phyloP scores from a whole-genome alignment of 768 basidiomycete genomes.

The Leccinum subtestaceum region DNA sequence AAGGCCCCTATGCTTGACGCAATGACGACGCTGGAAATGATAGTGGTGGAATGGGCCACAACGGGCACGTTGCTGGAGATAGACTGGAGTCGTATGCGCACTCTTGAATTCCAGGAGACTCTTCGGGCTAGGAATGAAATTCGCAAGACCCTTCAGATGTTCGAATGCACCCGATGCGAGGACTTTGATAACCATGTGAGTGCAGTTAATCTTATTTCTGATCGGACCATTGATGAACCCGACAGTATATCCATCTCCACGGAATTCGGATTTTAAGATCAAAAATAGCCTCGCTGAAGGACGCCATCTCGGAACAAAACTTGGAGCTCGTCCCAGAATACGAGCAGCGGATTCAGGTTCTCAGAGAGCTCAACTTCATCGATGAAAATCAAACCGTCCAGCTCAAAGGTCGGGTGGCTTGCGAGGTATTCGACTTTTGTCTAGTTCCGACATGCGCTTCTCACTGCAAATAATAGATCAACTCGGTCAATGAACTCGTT shows the following conservation, averaged over 20 bases:
- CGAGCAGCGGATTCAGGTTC: conserved; percentile 87
- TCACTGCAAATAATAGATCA: conserved; percentile 61
- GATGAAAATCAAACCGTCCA: conserved; percentile 94
- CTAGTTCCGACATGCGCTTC: background rate
- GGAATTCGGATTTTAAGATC: conserved; percentile 68
- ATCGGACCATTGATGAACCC: conserved; percentile 9
- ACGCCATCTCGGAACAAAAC: conserved; percentile 93
- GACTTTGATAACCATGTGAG: conserved; percentile 77
- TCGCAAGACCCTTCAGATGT: conserved; percentile 39
- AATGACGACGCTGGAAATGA: conserved; percentile 44
- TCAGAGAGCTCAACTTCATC: conserved; percentile 90
- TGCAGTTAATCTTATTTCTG: conserved; percentile 11
- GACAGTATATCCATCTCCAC: conserved; percentile 76
- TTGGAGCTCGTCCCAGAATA: conserved; percentile 96
- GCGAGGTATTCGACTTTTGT: conserved; percentile 61
- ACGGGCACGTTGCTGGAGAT: conserved; percentile 59
- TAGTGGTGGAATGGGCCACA: conserved; percentile 59
- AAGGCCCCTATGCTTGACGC: conserved; percentile 62
- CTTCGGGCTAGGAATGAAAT: conserved; percentile 58
- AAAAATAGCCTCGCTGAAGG: conserved; percentile 74
- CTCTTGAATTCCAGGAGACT: conserved; percentile 89
- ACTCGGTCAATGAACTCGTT: conserved; percentile 95
- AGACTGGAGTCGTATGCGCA: conserved; percentile 79
- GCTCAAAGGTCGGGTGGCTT: conserved; percentile 95
- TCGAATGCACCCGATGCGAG: conserved; percentile 56